Evolutionary conservation across 2,329 filamentous ascomycete species (phyloP), one percentile per base, ranked within the genome.

Genomic region (Fusarium metavorans): DNA sequence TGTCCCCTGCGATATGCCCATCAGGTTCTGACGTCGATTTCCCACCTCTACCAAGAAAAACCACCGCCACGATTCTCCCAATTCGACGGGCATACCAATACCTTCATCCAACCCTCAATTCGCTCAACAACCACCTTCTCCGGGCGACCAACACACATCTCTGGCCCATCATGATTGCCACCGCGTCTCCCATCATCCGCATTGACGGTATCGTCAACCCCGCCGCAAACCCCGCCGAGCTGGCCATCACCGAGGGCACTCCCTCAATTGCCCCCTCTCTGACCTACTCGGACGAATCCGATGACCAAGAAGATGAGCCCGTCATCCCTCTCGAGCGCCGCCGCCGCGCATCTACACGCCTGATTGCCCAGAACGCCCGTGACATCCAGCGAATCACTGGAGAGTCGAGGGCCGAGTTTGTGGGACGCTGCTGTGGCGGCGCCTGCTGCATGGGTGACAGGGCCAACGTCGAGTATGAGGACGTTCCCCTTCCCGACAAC

Each of bases 401-500:
- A 75, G 90, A 92, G 82, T 88, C 90, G 9, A 90, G 89, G 18
- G 89, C 89, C 67, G 87, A 91, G 80, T 84, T 92, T 78, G 88
- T 92, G 76, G 88, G 87, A 65, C 87, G 89, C 76, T 92, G 91
- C 79, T 92, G 91, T 72, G 91, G 91, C 62, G 90, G 90, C 34
- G 90, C 90, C 66, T 92, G 91, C 82, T 92, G 90, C 78, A 86
- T 91, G 82, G 87, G 87, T 58, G 81, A 82, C 72, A 84, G 83
- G 60, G 81, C 85, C 3, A 84, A 84, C 35, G 70, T 90, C 54
- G 83, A 88, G 45, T 90, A 87, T 67, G 90, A 92, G 78, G 80
- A 80, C 8, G 82, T 92, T 23, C 78, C 85, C 18, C 80, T 90
- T 3, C 95, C 96, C 1, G 91, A 97, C 82, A 98, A 97, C 78